phyloP scores from a whole-genome alignment of 2,329 filamentous ascomycete genomes.

The Penicillium italicum region DNA sequence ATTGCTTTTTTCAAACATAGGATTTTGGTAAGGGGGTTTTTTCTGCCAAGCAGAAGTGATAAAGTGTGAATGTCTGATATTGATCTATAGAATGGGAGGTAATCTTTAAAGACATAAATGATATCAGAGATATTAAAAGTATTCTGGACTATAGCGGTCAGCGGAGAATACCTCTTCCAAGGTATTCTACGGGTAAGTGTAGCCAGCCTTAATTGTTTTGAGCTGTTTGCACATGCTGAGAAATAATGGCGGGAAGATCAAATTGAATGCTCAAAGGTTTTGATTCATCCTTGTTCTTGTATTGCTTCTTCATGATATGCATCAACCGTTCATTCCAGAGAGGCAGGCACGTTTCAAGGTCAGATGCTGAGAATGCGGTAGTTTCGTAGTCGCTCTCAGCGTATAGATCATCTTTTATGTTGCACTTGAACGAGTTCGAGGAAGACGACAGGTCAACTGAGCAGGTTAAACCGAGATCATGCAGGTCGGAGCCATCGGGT shows the following conservation, averaged over 20 bases:
- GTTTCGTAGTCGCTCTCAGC: not conserved
- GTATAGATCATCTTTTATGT: constrained; percentile 1
- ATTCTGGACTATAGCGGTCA: not conserved
- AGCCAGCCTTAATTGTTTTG: too few species aligned
- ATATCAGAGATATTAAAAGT: not conserved
- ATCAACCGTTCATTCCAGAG: constrained; percentile 14
- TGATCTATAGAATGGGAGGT: not conserved
- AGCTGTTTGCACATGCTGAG: not conserved
- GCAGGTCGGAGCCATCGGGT: constrained; percentile 15
- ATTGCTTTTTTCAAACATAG: not conserved
- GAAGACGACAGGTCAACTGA: not conserved
- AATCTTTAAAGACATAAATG: not conserved
- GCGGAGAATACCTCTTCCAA: not conserved
- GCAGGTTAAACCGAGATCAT: constrained; percentile 4
- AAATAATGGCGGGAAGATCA: constrained; percentile 9
- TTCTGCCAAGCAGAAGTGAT: too few species aligned
- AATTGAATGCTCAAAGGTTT: not conserved
- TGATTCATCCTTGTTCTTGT: not conserved
- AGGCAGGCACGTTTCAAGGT: not conserved
- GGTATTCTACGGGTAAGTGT: not conserved
- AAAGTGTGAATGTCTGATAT: not conserved
- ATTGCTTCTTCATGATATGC: constrained; percentile 10
- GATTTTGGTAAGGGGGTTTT: not conserved
- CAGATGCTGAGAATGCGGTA: constrained; percentile 1
- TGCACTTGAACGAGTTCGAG: not conserved